Conservation (phyloP, 371 early-diverging fungal genomes). For the Mucor sp. region DNA sequence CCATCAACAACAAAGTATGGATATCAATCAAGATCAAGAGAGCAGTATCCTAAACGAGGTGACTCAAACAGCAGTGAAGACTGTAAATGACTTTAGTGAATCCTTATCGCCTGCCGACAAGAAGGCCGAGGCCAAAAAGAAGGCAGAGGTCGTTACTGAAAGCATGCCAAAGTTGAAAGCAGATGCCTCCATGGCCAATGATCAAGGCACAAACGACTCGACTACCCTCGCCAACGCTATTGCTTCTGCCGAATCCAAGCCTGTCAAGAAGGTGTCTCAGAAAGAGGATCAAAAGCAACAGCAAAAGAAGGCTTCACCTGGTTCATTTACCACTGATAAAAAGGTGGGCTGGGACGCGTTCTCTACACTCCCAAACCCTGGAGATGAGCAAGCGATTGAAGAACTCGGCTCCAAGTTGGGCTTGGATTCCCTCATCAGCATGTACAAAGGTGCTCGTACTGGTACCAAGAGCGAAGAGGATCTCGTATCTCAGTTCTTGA, state of each 20-base stretch:
- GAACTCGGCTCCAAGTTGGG: conserved; percentile 18
- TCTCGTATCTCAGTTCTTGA: conserved; percentile 31
- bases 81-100: conserved; percentile 13
- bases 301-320: conserved; percentile 6
- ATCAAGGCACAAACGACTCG: conserved; percentile 29
- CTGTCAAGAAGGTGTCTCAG: background rate
- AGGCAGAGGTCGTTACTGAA: conserved; percentile 24
- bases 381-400: conserved; percentile 22
- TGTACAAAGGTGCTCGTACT: conserved; percentile 24
- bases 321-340: conserved; percentile 16
- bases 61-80: conserved; percentile 7
- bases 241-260: conserved; percentile 23
- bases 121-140: conserved; percentile 17
- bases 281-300: background rate
- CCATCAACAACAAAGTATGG: background rate
- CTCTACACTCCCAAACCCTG: conserved; percentile 37
- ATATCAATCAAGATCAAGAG: conserved; percentile 13
- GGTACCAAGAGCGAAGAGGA: conserved; percentile 14
- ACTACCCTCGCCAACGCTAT: conserved; percentile 7
- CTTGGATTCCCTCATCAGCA: conserved; percentile 19
- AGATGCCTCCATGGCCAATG: conserved; percentile 15
- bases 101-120: conserved; percentile 23
- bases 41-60: conserved; percentile 8
- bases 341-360: conserved; percentile 41
- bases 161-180: conserved; percentile 16